These are phyloP conservation scores for Sclerotinia nivalis DNA, from an alignment of 2,329 filamentous ascomycete genomes.

Conservation along the genomic window DNA sequence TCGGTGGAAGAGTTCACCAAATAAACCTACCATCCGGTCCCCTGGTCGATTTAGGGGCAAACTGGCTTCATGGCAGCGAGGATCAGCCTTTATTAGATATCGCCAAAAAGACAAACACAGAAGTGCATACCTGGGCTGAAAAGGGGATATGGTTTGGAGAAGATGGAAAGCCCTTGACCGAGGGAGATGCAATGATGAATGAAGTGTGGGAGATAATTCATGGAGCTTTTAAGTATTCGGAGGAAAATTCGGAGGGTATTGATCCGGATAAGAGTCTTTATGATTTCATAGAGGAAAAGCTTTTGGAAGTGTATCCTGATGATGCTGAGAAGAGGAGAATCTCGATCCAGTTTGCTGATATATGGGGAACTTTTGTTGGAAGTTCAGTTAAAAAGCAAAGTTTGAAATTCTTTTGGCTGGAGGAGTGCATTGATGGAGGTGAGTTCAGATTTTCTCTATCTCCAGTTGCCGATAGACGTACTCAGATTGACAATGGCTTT, in stretches of 20 bases:
- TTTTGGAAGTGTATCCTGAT: constrained; percentile 46
- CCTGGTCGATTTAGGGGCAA: constrained; percentile 36
- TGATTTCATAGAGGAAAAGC: constrained; percentile 55
- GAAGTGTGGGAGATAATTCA: constrained; percentile 55
- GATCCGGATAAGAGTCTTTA: constrained; percentile 50
- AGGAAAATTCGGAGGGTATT: constrained; percentile 51
- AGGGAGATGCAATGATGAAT: constrained; percentile 40
- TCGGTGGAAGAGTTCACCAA: constrained; percentile 49
- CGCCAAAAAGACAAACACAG: constrained; percentile 51
- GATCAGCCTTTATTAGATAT: constrained; percentile 54
- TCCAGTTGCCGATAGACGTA: background rate
- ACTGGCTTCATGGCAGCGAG: constrained; percentile 42
- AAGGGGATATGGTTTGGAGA: constrained; percentile 46
- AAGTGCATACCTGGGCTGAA: constrained; percentile 50
- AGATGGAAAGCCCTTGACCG: constrained; percentile 45
- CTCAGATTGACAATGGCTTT: too few species aligned
- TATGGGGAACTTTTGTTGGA: constrained; percentile 57
- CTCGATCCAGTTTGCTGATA: constrained; percentile 45
- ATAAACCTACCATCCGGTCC: constrained; percentile 34
- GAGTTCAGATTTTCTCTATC: constrained; percentile 19
- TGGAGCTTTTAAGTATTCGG: constrained; percentile 55
- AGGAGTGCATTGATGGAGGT: constrained; percentile 57
- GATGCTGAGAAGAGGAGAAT: constrained; percentile 41
- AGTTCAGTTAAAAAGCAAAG: constrained; percentile 52
- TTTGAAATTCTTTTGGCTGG: constrained; percentile 58